These are phyloP conservation scores for Silene noctiflora DNA, from an alignment of 179 eudicot species.

Conservation along the genomic window DNA sequence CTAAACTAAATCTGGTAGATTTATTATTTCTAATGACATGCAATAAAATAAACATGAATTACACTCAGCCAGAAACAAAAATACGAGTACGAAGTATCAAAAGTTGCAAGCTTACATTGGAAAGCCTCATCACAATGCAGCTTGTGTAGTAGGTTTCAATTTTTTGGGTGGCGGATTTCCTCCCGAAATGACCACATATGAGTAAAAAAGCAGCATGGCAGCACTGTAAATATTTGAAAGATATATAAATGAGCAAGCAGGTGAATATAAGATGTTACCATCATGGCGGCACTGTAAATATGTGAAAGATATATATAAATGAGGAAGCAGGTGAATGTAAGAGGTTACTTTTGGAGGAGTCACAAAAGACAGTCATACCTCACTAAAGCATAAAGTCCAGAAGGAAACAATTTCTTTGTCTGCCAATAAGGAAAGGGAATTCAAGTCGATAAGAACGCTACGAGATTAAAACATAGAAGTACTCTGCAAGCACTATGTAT, in stretches of 20 bases:
- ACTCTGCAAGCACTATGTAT: neutral
- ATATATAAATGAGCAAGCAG: conserved; percentile 15
- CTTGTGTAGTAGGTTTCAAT: conserved; percentile 38
- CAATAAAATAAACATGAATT: conserved; percentile 17
- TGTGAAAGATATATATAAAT: conserved; percentile 12
- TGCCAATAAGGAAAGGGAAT: conserved; percentile 31
- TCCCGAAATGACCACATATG: conserved; percentile 77
- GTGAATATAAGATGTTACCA: conserved; percentile 21
- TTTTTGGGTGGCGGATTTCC: conserved; percentile 91
- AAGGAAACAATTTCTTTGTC: conserved; percentile 67
- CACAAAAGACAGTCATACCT: conserved; percentile 41
- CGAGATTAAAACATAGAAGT: neutral
- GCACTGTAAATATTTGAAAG: conserved; percentile 44
- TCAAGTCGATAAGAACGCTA: conserved; percentile 10
- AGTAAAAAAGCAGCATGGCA: conserved; percentile 74
- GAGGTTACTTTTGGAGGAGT: neutral
- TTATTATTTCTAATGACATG: conserved; percentile 1
- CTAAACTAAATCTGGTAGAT: neutral
- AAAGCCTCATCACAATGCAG: conserved; percentile 32
- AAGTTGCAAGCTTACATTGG: conserved; percentile 23
- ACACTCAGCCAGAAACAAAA: neutral
- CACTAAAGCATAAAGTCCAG: conserved; percentile 51
- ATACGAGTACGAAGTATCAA: neutral
- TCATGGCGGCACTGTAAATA: conserved; percentile 69
- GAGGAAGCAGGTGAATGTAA: conserved; percentile 7